These are phyloP conservation scores for Pichia scutulata DNA, from an alignment of 805 yeast species.

Conservation along the genomic window DNA sequence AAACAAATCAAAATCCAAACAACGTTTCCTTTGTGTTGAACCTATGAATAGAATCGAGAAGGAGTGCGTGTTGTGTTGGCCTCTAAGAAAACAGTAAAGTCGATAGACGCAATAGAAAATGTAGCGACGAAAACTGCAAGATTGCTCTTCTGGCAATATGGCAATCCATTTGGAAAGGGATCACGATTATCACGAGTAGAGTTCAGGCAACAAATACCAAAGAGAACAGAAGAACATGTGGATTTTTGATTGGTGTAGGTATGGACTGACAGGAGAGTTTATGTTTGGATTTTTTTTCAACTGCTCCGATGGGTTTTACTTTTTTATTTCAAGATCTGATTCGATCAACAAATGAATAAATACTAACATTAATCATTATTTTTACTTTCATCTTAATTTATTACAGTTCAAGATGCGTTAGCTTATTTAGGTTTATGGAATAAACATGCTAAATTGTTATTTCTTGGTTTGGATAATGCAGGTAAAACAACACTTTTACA, in stretches of 20 bases:
- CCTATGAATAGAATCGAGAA: background rate
- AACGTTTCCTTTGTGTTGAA: background rate
- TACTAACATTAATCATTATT: background rate
- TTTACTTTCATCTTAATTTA: background rate
- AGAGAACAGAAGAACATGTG: slow-evolving; percentile 21
- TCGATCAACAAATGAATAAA: background rate
- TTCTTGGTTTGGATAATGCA: slow-evolving; percentile 95
- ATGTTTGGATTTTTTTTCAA: too few relatives aligned
- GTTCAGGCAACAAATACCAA: background rate
- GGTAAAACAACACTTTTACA: slow-evolving; percentile 90
- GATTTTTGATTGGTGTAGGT: slow-evolving; percentile 35
- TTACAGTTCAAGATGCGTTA: slow-evolving; percentile 60
- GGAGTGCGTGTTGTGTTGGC: background rate
- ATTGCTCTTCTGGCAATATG: background rate
- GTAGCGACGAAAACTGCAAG: background rate
- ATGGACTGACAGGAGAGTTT: background rate
- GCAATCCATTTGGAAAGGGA: background rate
- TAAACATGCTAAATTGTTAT: slow-evolving; percentile 92
- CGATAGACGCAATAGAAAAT: background rate
- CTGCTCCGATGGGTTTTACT: too few relatives aligned
- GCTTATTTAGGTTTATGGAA: slow-evolving; percentile 80
- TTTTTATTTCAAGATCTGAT: too few relatives aligned
- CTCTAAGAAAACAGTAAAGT: background rate
- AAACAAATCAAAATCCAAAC: too few relatives aligned
- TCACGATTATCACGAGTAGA: background rate